Evolutionary conservation across 352 stramenopile genomes (phyloP).

Genomic region (Lagenidium sp.): DNA sequence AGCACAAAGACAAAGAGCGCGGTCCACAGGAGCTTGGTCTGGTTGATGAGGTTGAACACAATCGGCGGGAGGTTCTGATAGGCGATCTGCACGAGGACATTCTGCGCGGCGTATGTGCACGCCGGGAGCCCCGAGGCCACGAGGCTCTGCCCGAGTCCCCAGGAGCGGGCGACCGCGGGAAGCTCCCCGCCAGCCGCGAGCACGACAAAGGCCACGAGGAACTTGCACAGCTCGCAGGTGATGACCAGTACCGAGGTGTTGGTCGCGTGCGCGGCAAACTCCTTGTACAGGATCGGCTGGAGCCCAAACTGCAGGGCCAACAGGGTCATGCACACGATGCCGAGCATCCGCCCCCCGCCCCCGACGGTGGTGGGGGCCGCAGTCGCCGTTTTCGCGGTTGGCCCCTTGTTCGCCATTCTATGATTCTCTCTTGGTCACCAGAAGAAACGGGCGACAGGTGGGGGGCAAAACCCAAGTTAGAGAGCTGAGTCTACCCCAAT

Average conservation of each 20-base stretch:
- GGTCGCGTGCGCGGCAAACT: constrained; percentile 45
- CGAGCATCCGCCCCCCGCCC: constrained; percentile 5
- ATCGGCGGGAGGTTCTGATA: constrained; percentile 79
- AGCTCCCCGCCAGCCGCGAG: constrained; percentile 29
- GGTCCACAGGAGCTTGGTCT: constrained; percentile 81
- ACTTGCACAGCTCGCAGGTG: constrained; percentile 62
- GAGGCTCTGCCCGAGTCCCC: constrained; percentile 47
- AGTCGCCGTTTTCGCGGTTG: too few species aligned
- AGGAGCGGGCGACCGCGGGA: constrained; percentile 30
- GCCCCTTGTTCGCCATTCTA: too few species aligned
- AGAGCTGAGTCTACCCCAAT: too few species aligned
- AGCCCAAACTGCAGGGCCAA: constrained; percentile 76
- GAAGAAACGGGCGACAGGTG: too few species aligned
- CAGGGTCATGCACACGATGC: constrained; percentile 37
- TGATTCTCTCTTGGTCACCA: too few species aligned
- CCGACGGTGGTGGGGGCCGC: too few species aligned
- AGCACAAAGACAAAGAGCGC: constrained; percentile 77
- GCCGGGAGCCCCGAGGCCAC: constrained; percentile 62
- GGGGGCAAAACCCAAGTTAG: too few species aligned
- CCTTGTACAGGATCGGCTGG: constrained; percentile 78
- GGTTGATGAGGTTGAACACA: constrained; percentile 84
- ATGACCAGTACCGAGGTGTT: constrained; percentile 67
- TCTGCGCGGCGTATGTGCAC: constrained; percentile 83
- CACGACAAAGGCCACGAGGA: constrained; percentile 40
- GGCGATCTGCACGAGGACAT: constrained; percentile 75